Conservation (phyloP, 495 filamentous ascomycete genomes). For the Penicillium silybi region DNA sequence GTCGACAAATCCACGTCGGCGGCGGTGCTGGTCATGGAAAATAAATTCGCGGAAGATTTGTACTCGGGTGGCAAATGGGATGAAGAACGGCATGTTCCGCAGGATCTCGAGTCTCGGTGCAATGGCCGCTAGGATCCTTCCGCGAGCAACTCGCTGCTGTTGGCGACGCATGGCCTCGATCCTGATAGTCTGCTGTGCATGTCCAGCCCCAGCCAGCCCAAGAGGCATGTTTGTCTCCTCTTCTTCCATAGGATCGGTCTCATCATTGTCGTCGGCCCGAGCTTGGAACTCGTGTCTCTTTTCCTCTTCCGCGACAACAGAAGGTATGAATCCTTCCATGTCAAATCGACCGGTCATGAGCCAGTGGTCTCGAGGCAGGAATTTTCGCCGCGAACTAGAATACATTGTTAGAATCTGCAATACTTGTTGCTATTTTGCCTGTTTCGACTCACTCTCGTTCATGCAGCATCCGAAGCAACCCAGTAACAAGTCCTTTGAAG, state of each 20-base stretch:
- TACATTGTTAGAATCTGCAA: constrained; percentile 3
- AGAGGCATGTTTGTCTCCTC: constrained; percentile 28
- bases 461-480: constrained; percentile 84
- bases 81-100: constrained; percentile 94
- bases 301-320: constrained; percentile 87
- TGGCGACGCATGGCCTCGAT: constrained; percentile 52
- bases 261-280: constrained; percentile 54
- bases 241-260: constrained; percentile 34
- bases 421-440: background rate
- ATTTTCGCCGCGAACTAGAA: constrained; percentile 69
- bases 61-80: constrained; percentile 87
- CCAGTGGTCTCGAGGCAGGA: constrained; percentile 82
- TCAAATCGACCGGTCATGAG: constrained; percentile 89
- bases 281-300: constrained; percentile 64
- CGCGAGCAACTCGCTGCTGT: constrained; percentile 60
- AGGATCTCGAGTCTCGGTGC: constrained; percentile 86
- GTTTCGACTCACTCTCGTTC: constrained; percentile 67
- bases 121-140: constrained; percentile 67
- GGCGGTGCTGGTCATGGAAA: constrained; percentile 68
- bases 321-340: constrained; percentile 83
- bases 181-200: constrained; percentile 49
- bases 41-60: constrained; percentile 95
- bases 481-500: constrained; percentile 74
- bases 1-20: constrained; percentile 72
- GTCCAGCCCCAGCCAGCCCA: constrained; percentile 49